Evolutionary conservation across 2,329 filamentous ascomycete genomes (phyloP), one percentile per base, ranked within the genome.

Genomic region (Aspergillus sp.): DNA sequence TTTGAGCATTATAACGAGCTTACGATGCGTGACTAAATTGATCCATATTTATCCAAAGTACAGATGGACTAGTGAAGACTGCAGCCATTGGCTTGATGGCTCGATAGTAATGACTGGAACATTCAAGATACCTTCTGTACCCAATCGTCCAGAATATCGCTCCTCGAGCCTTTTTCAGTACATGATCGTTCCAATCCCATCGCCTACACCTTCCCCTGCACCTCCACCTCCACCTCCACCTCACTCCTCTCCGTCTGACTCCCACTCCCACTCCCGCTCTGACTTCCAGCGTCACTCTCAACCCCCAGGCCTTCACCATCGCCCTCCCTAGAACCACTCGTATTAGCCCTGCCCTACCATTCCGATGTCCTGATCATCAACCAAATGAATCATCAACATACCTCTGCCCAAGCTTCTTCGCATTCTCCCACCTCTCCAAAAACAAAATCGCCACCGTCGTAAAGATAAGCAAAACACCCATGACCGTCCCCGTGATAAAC

Each of bases 401-500:
- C 54, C 46, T 17, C 15, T 51, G 22, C 28, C 1, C 53, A 22
- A 59, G 59, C 57, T 25, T 66, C 31, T 43, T 25, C 23, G 6
- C 28, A 31, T 51, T 31, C 54, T 67, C 65, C 43, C 58, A 46
- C n/a, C 31, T 7, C 19, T 67, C 52, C 50, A 66, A 23, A 11
- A 11, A n/a, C 34, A 54, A 30, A 0, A 57, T 56, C n/a, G 11
- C 9, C 19, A 54, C n/a, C 17, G 85, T 75, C 7, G 78, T 84
- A 0, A 68, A 72, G 47, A 89, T 87, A 55, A 89, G 68, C 1
- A 75, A 74, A 0, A 80, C 70, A 0, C 82, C 79, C 41, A 88
- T 69, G 6, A 80, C 78, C 5, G 84, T 75, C 64, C 83, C 82
- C 0, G 86, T 87, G 9, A 85, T 80, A 54, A 83, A 89, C 0